Evolutionary conservation across 805 yeast genomes (phyloP), one percentile per base, ranked within the genome.

Genomic region (Sugiyamaella smithiae): DNA sequence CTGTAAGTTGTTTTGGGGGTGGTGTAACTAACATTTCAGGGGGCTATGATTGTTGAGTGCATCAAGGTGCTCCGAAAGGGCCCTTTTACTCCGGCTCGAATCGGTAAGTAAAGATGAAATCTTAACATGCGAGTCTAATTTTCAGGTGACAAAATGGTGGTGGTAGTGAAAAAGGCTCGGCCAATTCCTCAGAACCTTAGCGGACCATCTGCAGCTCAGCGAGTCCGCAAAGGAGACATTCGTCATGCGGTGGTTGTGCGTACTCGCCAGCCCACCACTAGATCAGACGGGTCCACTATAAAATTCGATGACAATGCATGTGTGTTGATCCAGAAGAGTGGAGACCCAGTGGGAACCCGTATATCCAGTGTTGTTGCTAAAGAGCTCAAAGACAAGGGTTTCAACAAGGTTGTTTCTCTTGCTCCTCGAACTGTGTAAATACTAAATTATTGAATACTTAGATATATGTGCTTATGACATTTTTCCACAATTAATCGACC

Each of bases 241-340:
- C 85, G 93, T 51, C 91, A 95, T 62, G 99, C 97, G 3, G 91
- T 93, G 25, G 85, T 93, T 37, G 97, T 90, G 16, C 83, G 99
- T 68, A 88, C 97, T 0, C 89, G 84, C 69, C 88, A 88, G 55
- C 80, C 81, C 47, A 78, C 78, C 54, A 76, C 76, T 60, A 80
- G 99, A 64, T 76, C 83, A 2, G 98, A 93, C 65, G 99, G 99
- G 2, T 77, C 95, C 1, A 81, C 81, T 19, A 77, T 93, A 24
- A 74, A 85, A 58, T 93, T 93, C 65, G 97, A 90, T 65, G 99
- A 93, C 69, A 93, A 91, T 67, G 99, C 99, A 1, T 90, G 98
- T 71, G 98, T 93, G 28, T 76, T 93, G 62, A 80, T 91, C 54
- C 90, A 93, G 72, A 91, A 91, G 69, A 85, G 83, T 62, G 85